Conservation (phyloP, 2,329 filamentous ascomycete species). For the Alternaria burnsii region DNA sequence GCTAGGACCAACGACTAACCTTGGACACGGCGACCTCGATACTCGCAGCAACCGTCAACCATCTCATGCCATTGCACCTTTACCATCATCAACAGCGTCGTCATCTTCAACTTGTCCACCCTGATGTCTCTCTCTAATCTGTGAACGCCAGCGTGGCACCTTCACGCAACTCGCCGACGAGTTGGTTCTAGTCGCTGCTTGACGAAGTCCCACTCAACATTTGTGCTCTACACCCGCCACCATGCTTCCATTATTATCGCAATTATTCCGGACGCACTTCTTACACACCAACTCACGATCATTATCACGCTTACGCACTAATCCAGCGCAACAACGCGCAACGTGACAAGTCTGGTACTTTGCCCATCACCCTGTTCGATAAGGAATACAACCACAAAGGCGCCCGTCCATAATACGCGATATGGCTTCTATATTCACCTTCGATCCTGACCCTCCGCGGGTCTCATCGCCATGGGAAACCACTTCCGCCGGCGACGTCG, state of each 20-base stretch:
- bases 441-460: constrained; percentile 84
- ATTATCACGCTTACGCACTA: constrained; percentile 46
- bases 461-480: constrained; percentile 93
- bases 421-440: constrained; percentile 97
- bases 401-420: neutral
- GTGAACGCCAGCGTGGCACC: constrained; percentile 37
- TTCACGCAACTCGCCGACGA: constrained; percentile 31
- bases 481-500: constrained; percentile 51
- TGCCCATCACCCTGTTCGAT: neutral
- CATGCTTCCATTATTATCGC: constrained; percentile 60
- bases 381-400: neutral
- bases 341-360: constrained; percentile 8
- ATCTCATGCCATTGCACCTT: constrained; percentile 7
- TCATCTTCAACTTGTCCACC: neutral
- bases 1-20: constrained; percentile 22
- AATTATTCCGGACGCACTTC: constrained; percentile 59
- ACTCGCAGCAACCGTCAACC: constrained; percentile 8
- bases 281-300: constrained; percentile 61
- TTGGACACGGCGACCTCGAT: constrained; percentile 9
- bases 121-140: constrained; percentile 24
- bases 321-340: constrained; percentile 15
- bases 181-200: constrained; percentile 29
- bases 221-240: constrained; percentile 50
- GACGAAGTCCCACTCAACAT: constrained; percentile 32
- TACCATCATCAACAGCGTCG: constrained; percentile 4